These are phyloP conservation scores for Malassezia caprae DNA, from an alignment of 1,284 basidiomycete species.

Conservation along the genomic window DNA sequence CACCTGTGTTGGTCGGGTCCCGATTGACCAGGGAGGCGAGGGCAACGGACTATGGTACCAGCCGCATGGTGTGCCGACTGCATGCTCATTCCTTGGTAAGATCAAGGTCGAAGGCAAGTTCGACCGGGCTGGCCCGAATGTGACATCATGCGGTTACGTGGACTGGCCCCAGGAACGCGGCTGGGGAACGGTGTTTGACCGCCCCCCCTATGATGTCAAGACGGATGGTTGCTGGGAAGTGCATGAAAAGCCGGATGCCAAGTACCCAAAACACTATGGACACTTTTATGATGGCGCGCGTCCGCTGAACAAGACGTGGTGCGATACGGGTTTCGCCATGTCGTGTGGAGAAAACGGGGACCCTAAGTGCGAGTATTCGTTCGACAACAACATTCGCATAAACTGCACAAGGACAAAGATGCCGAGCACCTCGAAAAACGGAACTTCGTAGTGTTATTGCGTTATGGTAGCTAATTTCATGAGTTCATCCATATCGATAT, in stretches of 20 bases:
- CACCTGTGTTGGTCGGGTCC: slow-evolving; percentile 6
- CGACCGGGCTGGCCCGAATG: not conserved
- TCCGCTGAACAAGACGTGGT: slow-evolving; percentile 4
- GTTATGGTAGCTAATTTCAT: not conserved
- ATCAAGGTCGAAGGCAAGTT: not conserved
- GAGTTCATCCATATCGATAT: not conserved
- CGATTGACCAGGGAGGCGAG: not conserved
- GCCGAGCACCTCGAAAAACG: not conserved
- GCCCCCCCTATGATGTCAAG: not conserved
- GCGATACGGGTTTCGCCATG: slow-evolving; percentile 2
- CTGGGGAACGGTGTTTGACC: slow-evolving; percentile 9
- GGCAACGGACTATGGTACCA: slow-evolving; percentile 10
- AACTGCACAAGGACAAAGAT: slow-evolving; percentile 6
- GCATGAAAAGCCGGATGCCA: slow-evolving; percentile 2
- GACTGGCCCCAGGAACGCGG: slow-evolving; percentile 14
- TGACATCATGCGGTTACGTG: slow-evolving; percentile 10
- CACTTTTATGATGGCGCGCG: slow-evolving; percentile 15
- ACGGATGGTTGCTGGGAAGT: slow-evolving; percentile 13
- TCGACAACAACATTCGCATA: not conserved
- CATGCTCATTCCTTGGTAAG: slow-evolving; percentile 9
- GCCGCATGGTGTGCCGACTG: not conserved
- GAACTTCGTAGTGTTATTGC: not conserved
- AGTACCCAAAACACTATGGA: not conserved
- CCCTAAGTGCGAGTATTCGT: not conserved
- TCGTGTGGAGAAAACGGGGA: slow-evolving; percentile 7